Base-by-base conservation (phyloP, 495 filamentous ascomycete genomes). In the Penicillium psychrofluorescens region DNA sequence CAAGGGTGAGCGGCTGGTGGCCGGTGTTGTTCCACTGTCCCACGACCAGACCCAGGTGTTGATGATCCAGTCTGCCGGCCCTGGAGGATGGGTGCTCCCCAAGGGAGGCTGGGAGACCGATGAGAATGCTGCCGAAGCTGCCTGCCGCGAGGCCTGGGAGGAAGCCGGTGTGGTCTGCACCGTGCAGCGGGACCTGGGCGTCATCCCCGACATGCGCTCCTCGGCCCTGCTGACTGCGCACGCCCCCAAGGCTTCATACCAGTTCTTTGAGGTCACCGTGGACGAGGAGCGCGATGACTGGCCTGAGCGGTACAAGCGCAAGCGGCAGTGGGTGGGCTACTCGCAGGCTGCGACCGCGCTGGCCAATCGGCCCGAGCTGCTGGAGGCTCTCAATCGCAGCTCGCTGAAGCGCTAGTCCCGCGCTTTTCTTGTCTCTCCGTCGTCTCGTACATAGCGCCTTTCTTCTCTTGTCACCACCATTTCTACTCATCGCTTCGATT, bases 71-170 rank as follows among this genome's bases (percentile, higher is more conserved):
- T 95, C 90, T 36, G 88, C 85, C 40, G 78, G 87, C 41, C 86
- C 90, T 49, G 79, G 78, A 45, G 88, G 87, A 48, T 98, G 94
- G 92, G 91, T 98, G 33, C 74, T 98, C 43, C 92, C 92, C 42
- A 98, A 98, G 63, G 92, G 92, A 53, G 92, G 92, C 43, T 98
- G 94, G 87, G 92, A 98, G 65, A 84, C 79, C 12, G 92, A 98
- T 67, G 92, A 98, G 68, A 75, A 67, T 33, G 81, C 78, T 29
- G 74, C 78, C 12, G 63, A 85, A 40, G 84, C 84, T 13, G 84
- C 84, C 32, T 75, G 73, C 46, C 68, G 92, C 46, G 92, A 98
- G 68, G 94, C 92, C 36, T 98, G 92, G 92, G 92, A 98, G 68
- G 92, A 98, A 68, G 92, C 88, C 40, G 92, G 92, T 51, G 90